Evolutionary conservation across 2,329 filamentous ascomycete species (phyloP).

Genomic region (Neurospora sp.): DNA sequence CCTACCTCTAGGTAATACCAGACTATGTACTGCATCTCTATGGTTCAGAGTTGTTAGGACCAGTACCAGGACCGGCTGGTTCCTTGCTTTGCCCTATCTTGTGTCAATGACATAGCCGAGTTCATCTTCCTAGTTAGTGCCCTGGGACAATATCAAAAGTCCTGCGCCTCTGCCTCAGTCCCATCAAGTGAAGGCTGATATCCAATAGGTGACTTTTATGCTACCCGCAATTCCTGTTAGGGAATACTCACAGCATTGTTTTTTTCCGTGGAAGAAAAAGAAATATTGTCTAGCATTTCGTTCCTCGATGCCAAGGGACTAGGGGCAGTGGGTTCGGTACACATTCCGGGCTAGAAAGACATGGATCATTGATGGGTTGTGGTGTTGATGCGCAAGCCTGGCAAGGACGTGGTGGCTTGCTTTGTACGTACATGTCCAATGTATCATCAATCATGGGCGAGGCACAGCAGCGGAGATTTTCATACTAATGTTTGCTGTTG

Average conservation of each 20-base stretch:
- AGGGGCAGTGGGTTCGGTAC: background rate
- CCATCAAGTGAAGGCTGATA: background rate
- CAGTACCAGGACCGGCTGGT: background rate
- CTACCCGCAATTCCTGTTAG: background rate
- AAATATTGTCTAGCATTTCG: background rate
- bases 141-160: no score
- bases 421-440: background rate
- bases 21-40: background rate
- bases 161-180: no score
- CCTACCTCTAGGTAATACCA: background rate
- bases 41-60: background rate
- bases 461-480: background rate
- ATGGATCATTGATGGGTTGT: background rate
- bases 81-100: background rate
- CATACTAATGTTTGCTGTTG: background rate
- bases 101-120: no score
- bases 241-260: background rate
- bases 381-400: background rate
- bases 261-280: no score
- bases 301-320: background rate
- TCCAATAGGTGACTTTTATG: background rate
- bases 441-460: background rate
- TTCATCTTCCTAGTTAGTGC: background rate
- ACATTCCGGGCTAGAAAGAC: background rate
- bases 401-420: background rate